These are phyloP conservation scores for Ceratocystis eucalypticola DNA, from an alignment of 2,329 filamentous ascomycete species.

Conservation along the genomic window DNA sequence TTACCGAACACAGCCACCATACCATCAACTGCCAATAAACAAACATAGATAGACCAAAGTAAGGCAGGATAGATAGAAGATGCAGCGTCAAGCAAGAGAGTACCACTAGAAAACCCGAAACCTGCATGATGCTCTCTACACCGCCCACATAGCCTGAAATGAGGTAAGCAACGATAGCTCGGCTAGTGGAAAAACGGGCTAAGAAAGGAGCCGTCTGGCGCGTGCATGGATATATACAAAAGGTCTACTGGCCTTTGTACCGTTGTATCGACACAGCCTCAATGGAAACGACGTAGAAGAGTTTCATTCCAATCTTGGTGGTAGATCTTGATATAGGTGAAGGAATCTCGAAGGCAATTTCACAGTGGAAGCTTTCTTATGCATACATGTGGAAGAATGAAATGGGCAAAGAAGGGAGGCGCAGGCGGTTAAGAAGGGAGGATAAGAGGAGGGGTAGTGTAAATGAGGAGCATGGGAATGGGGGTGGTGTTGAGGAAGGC, in stretches of 20 bases:
- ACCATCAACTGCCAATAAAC: background rate
- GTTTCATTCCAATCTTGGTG: background rate
- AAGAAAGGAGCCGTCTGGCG: background rate
- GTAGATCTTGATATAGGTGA: background rate
- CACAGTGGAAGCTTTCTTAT: background rate
- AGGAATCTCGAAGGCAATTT: background rate
- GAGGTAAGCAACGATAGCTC: background rate
- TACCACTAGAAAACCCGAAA: background rate
- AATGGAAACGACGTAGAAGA: background rate
- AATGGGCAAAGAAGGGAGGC: background rate
- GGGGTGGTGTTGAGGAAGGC: background rate
- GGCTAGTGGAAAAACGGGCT: background rate
- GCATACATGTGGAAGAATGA: background rate
- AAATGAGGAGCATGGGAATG: background rate
- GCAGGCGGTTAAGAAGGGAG: background rate
- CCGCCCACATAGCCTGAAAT: background rate
- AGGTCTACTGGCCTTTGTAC: background rate
- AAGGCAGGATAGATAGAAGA: background rate
- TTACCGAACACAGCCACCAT: conserved; percentile 5
- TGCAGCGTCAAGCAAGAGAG: background rate
- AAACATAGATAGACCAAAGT: background rate
- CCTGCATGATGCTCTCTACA: background rate
- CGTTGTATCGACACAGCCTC: background rate
- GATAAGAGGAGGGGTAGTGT: background rate
- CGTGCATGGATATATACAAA: background rate